phyloP scores from a whole-genome alignment of 306 rosid genomes.

The Cyclanthera cordifolia region DNA sequence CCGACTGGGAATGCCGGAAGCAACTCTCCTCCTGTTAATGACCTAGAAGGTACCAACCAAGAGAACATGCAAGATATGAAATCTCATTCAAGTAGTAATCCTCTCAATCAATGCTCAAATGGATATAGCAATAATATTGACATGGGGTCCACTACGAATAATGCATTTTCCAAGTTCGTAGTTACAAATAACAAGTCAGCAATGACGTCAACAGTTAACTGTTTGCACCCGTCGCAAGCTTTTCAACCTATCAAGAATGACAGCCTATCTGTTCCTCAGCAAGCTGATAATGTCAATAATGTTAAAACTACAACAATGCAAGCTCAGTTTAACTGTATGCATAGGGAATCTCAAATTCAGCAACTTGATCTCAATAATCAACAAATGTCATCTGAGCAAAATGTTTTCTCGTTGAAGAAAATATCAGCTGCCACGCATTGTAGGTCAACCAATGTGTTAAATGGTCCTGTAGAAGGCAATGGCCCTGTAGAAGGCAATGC shows the following conservation, averaged over 20 bases:
- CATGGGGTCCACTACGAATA: constrained; percentile 61
- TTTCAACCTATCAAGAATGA: constrained; percentile 38
- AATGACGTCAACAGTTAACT: constrained; percentile 38
- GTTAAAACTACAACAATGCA: constrained; percentile 20
- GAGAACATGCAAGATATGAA: constrained; percentile 37
- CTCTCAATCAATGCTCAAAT: constrained; percentile 50
- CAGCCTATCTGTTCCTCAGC: constrained; percentile 7
- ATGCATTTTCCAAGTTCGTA: constrained; percentile 36
- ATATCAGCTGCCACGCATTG: constrained; percentile 45
- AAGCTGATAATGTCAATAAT: constrained; percentile 27
- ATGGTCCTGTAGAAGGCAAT: constrained; percentile 45
- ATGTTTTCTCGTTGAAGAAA: constrained; percentile 43
- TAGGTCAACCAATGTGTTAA: constrained; percentile 48
- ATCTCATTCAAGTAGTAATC: constrained; percentile 53
- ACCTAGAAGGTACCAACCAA: constrained; percentile 38
- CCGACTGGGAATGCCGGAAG: constrained; percentile 55
- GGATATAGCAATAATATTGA: constrained; percentile 60
- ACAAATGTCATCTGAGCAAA: constrained; percentile 29
- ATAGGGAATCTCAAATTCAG: constrained; percentile 29
- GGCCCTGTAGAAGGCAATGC: constrained; percentile 43
- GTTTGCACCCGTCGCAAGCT: constrained; percentile 32
- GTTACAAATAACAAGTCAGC: constrained; percentile 34
- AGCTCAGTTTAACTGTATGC: constrained; percentile 33
- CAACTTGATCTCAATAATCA: constrained; percentile 33
- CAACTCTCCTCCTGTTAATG: constrained; percentile 39